phyloP scores from a whole-genome alignment of 2,329 filamentous ascomycete genomes.

The Proliferodiscus dingleyae region DNA sequence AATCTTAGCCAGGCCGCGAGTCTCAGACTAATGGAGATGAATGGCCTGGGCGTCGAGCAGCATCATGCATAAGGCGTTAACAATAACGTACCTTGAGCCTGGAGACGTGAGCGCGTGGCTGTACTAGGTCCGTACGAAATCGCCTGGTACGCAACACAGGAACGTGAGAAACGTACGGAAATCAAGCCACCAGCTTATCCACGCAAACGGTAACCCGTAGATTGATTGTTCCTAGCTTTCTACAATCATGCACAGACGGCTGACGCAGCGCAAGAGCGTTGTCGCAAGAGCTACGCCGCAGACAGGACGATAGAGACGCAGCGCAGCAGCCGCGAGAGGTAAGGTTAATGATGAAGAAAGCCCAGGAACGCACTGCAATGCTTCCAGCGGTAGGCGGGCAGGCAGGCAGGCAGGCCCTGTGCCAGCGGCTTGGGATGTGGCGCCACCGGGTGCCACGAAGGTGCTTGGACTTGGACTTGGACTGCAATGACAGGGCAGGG shows the following conservation, averaged over 20 bases:
- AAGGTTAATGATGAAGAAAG: constrained; percentile 5
- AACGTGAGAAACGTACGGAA: constrained; percentile 5
- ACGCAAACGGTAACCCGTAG: constrained; percentile 22
- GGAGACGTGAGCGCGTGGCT: constrained; percentile 6
- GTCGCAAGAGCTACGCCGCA: constrained; percentile 1
- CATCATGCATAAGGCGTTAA: constrained; percentile 23
- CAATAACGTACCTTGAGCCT: constrained; percentile 25
- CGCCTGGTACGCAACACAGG: constrained; percentile 11
- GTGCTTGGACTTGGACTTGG: too few species aligned
- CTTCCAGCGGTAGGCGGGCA: constrained; percentile 4
- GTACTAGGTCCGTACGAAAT: constrained; percentile 9
- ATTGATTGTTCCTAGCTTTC: constrained; percentile 16
- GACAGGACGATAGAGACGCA: not conserved
- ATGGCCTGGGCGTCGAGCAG: constrained; percentile 14
- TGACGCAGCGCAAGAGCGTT: constrained; percentile 7
- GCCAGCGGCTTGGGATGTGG: too few species aligned
- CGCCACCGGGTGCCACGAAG: too few species aligned
- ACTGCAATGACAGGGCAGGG: too few species aligned
- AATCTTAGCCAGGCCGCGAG: constrained; percentile 25
- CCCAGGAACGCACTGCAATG: constrained; percentile 14
- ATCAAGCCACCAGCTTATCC: constrained; percentile 16
- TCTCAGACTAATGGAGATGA: constrained; percentile 20
- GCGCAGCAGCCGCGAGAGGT: constrained; percentile 10
- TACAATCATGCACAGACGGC: constrained; percentile 15
- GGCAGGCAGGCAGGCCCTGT: too few species aligned